Conservation (phyloP, 768 basidiomycete genomes). For the Auricularia heimuer region DNA sequence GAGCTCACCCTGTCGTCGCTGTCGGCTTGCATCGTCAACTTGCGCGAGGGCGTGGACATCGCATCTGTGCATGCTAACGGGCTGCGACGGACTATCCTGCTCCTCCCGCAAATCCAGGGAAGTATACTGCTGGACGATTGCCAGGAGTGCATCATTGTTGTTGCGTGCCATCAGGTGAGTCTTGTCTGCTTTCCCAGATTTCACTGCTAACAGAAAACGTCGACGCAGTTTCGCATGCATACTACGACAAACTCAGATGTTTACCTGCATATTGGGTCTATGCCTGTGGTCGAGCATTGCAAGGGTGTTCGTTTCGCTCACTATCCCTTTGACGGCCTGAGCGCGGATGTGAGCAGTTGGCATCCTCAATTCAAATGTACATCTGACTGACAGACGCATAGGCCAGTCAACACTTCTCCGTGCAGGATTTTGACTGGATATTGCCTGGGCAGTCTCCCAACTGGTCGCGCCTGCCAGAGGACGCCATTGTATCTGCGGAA, state of each 20-base stretch:
- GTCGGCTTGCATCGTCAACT: slow-evolving; percentile 59
- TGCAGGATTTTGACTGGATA: slow-evolving; percentile 85
- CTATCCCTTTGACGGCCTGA: slow-evolving; percentile 37
- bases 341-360: slow-evolving; percentile 2
- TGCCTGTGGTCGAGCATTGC: slow-evolving; percentile 77
- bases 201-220: too few species aligned
- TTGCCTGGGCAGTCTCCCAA: slow-evolving; percentile 67
- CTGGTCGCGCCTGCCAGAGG: slow-evolving; percentile 34
- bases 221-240: slow-evolving; percentile 77
- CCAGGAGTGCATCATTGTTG: slow-evolving; percentile 48
- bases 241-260: slow-evolving; percentile 53
- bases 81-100: slow-evolving; percentile 48
- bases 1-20: slow-evolving; percentile 37
- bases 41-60: slow-evolving; percentile 27
- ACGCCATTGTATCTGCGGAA: neutral
- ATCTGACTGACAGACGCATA: slow-evolving; percentile 7
- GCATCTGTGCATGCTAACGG: slow-evolving; percentile 59
- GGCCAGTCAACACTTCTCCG: slow-evolving; percentile 33
- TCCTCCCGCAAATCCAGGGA: slow-evolving; percentile 56
- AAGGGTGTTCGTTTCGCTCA: slow-evolving; percentile 47
- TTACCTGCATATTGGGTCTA: slow-evolving; percentile 55
- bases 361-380: neutral
- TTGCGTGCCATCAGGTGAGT: slow-evolving; percentile 74
- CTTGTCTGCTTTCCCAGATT: neutral
- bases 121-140: slow-evolving; percentile 67